phyloP scores from a whole-genome alignment of 495 filamentous ascomycete genomes.

The Aspergillus taichungensis region DNA sequence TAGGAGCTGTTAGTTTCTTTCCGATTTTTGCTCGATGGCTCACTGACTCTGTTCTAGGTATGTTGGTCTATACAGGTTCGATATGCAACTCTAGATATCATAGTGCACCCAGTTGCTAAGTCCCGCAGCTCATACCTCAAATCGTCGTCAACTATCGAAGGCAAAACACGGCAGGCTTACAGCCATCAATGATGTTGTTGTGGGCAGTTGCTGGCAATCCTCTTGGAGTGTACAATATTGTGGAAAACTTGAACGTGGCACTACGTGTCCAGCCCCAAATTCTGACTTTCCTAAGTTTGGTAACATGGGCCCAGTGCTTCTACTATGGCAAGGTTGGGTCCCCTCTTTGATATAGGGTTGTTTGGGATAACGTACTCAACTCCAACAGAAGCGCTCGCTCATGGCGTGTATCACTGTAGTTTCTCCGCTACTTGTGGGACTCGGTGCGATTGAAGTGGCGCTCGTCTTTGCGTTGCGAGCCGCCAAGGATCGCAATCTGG shows the following conservation, averaged over 20 bases:
- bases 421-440: slow-evolving; percentile 23
- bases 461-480: slow-evolving; percentile 43
- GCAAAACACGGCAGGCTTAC: slow-evolving; percentile 50
- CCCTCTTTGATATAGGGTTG: not conserved
- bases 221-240: slow-evolving; percentile 58
- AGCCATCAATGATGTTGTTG: slow-evolving; percentile 57
- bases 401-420: slow-evolving; percentile 33
- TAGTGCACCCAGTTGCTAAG: slow-evolving; percentile 1
- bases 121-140: slow-evolving; percentile 50
- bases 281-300: slow-evolving; percentile 48
- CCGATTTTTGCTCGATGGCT: too few relatives aligned
- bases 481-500: slow-evolving; percentile 21
- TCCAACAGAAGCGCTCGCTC: slow-evolving; percentile 33
- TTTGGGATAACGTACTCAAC: not conserved
- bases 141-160: slow-evolving; percentile 55
- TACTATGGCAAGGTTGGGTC: slow-evolving; percentile 45
- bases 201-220: slow-evolving; percentile 58
- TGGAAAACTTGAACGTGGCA: slow-evolving; percentile 51
- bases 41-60: slow-evolving; percentile 10
- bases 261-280: slow-evolving; percentile 54
- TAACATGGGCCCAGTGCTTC: slow-evolving; percentile 57
- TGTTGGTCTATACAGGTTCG: slow-evolving; percentile 48
- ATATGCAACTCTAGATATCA: not conserved
- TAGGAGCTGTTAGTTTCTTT: too few relatives aligned
- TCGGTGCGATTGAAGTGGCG: slow-evolving; percentile 43